Conservation (phyloP, 768 basidiomycete genomes). For the Rubroboletus satanas region DNA sequence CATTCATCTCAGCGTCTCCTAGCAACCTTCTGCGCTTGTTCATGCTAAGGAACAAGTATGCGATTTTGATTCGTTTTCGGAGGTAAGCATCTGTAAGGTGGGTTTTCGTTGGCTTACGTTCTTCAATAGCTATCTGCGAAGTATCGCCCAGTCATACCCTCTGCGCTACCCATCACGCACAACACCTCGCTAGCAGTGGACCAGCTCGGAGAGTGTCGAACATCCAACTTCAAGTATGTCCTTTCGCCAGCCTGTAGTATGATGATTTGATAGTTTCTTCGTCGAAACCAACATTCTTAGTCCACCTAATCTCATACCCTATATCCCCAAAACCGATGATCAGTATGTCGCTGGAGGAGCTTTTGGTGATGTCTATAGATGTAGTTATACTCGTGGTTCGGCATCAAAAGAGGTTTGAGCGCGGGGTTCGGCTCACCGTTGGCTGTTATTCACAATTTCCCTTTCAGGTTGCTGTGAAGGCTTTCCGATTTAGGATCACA, state of each 20-base stretch:
- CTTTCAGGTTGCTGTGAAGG: too few relatives aligned
- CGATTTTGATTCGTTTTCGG: neutral
- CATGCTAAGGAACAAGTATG: neutral
- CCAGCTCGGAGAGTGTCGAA: neutral
- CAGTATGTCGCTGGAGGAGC: too few relatives aligned
- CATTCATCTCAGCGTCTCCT: neutral
- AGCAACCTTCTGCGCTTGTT: neutral
- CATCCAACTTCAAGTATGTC: neutral
- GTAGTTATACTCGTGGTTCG: too few relatives aligned
- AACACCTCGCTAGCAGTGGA: neutral
- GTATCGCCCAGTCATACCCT: neutral
- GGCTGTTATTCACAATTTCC: too few relatives aligned
- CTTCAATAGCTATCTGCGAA: neutral
- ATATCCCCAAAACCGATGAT: too few relatives aligned
- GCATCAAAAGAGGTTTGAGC: too few relatives aligned
- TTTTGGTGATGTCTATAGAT: too few relatives aligned
- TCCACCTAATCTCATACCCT: too few relatives aligned
- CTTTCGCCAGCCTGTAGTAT: neutral
- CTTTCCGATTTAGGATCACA: too few relatives aligned
- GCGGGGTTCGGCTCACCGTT: too few relatives aligned
- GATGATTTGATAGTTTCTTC: neutral
- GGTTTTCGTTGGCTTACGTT: neutral
- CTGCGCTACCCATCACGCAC: neutral
- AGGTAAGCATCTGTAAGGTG: neutral
- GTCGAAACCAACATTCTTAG: too few relatives aligned